phyloP scores from a whole-genome alignment of 1,139 yeast species.

The Sugiyamaella xylanicola region DNA sequence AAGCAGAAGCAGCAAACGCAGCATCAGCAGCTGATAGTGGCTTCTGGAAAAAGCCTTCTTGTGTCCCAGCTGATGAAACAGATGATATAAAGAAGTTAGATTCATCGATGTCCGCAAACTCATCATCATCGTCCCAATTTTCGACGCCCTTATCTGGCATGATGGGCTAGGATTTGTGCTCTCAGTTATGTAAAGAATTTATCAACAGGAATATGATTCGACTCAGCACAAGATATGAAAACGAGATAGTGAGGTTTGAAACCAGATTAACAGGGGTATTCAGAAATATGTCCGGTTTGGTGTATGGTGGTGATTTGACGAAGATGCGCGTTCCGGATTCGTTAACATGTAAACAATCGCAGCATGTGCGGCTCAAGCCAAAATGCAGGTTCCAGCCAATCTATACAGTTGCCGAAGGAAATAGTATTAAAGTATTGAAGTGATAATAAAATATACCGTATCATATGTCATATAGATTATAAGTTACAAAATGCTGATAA shows the following conservation, averaged over 20 bases:
- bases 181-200: too few relatives aligned
- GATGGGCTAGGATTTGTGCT: not conserved
- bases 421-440: too few relatives aligned
- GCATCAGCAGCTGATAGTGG: conserved; percentile 10
- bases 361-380: conserved; percentile 2
- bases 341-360: conserved; percentile 11
- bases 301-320: not conserved
- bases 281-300: not conserved
- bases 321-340: not conserved
- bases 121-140: conserved; percentile 28
- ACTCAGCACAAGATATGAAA: too few relatives aligned
- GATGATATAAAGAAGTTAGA: conserved; percentile 23
- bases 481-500: not conserved
- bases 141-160: conserved; percentile 1
- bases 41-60: conserved; percentile 18
- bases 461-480: not conserved
- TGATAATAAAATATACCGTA: too few relatives aligned
- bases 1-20: conserved; percentile 6
- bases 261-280: too few relatives aligned
- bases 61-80: conserved; percentile 25
- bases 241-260: too few relatives aligned
- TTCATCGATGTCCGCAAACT: conserved; percentile 31
- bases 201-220: too few relatives aligned
- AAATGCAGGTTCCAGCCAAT: too few relatives aligned
- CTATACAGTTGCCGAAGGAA: too few relatives aligned